Evolutionary conservation across 495 filamentous ascomycete species (phyloP), one percentile per base, ranked within the genome.

Genomic region (Aspergillus campestris): DNA sequence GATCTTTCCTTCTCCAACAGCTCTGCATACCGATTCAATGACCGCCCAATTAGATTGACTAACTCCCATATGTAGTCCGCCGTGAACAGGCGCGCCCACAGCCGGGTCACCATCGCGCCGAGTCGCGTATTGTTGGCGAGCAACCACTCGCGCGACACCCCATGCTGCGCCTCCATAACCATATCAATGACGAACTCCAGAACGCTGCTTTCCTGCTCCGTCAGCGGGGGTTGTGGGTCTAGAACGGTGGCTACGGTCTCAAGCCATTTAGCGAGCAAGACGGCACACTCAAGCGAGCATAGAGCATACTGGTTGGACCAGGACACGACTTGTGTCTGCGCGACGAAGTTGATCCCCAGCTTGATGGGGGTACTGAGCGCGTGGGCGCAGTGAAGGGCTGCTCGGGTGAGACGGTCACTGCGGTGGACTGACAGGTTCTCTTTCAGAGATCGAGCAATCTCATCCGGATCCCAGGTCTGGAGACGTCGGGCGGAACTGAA

Each of bases 301-400:
- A 87, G 56, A 2, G 78, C 79, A 51, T 87, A 80, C 49, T 87
- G 82, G 51, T 84, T 82, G 24, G 80, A 83, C 83, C 83, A 87
- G 38, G 81, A 74, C 6, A 77, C 70, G 3, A 79, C 81, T 49
- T 85, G 82, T 1, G 79, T 83, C 50, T 77, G 78, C 7, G 83
- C 81, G 8, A 87, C 81, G 48, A 81, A 82, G 30, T 77, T 79
- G 29, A 86, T 80, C 0, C 83, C 82, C 18, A 80, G 62, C 52
- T 82, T 84, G 38, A 87, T 77, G 0, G 84, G 72, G 38, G 81
- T 80, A 32, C 77, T 79, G 38, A 87, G 62, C 0, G 83, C 80
- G 44, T 85, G 82, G n/a, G 82, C 77, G 15, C 81, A 82, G 48
- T 85, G 81, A 1, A 83, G 66, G 2, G 83, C 75, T 0, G 80